Percentiles rank a stretch among this genome's conserved stretches.
phyloP scores from a whole-genome alignment of 179 eudicot species.

The Actinidia chinensis region DNA sequence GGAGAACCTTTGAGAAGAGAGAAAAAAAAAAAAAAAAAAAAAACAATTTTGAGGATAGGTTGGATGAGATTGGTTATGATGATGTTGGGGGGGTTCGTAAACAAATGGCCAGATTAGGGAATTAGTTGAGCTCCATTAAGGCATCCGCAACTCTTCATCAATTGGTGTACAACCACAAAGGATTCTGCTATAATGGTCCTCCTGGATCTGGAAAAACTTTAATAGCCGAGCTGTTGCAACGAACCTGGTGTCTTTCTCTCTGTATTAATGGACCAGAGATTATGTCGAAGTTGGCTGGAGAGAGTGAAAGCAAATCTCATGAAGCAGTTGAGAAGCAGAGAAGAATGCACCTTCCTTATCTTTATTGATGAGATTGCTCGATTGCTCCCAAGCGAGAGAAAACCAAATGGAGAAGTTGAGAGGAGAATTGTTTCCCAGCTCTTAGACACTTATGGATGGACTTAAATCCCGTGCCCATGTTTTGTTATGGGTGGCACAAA shows the following conservation, averaged over 20 bases:
- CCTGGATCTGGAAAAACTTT: conserved; percentile 77
- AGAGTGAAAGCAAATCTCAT: conserved; percentile 76
- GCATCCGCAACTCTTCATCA: conserved; percentile 64
- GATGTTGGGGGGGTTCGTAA: conserved; percentile 78
- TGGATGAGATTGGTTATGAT: conserved; percentile 69
- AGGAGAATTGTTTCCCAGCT: conserved; percentile 69
- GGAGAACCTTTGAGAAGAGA: conserved; percentile 68
- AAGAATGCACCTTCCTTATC: conserved; percentile 65
- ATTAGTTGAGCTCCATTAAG: conserved; percentile 67
- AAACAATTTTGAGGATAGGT: conserved; percentile 56
- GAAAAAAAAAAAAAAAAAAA: too few relatives aligned
- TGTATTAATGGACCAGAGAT: conserved; percentile 70
- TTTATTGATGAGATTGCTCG: conserved; percentile 71
- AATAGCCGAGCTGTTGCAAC: conserved; percentile 72
- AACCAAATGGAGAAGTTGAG: conserved; percentile 70
- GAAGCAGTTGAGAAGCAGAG: conserved; percentile 74
- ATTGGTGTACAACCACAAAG: conserved; percentile 77
- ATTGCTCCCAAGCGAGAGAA: conserved; percentile 79
- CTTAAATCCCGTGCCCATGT: conserved; percentile 71
- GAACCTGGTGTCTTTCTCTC: conserved; percentile 72
- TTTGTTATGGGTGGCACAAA: conserved; percentile 70
- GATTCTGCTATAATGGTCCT: conserved; percentile 68
- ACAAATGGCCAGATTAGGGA: conserved; percentile 81
- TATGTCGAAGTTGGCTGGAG: conserved; percentile 73
- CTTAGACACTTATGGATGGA: conserved; percentile 72